These are phyloP conservation scores for Sequoiadendron giganteum DNA, from an alignment of 75 land plant genomes.

Conservation along the genomic window DNA sequence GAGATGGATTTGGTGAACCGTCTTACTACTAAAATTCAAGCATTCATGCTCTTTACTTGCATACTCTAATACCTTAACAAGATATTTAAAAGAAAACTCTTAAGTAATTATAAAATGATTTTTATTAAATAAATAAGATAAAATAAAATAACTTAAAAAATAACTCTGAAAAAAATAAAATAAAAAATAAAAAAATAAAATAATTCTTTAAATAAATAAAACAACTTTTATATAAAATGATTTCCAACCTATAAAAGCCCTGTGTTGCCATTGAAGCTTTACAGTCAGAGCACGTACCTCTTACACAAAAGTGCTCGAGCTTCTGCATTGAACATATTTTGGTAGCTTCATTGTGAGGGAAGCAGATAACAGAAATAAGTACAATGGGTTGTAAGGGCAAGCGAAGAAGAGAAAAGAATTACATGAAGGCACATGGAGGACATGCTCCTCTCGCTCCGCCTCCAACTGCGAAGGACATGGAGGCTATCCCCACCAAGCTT, in stretches of 20 bases:
- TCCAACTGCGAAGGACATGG: slow-evolving; percentile 46
- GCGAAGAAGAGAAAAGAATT: slow-evolving; percentile 71
- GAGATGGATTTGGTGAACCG: too few relatives aligned
- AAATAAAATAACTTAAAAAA: too few relatives aligned
- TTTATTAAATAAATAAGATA: too few relatives aligned
- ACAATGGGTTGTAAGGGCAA: slow-evolving; percentile 64
- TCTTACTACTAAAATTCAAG: too few relatives aligned
- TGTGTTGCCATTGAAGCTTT: background rate
- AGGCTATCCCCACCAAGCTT: slow-evolving; percentile 74
- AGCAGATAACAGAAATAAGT: background rate
- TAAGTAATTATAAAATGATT: too few relatives aligned
- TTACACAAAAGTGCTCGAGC: background rate
- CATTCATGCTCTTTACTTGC: too few relatives aligned
- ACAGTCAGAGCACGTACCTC: background rate
- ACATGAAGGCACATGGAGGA: slow-evolving; percentile 53
- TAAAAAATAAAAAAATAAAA: too few relatives aligned
- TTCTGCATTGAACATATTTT: background rate
- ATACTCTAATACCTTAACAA: too few relatives aligned
- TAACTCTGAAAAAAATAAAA: too few relatives aligned
- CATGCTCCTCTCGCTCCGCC: slow-evolving; percentile 52
- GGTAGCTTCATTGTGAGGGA: background rate
- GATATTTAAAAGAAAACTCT: too few relatives aligned
- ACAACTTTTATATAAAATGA: too few relatives aligned
- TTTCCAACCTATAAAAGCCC: background rate
- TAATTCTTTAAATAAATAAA: too few relatives aligned